Evolutionary conservation across 768 basidiomycete species (phyloP), one percentile per base, ranked within the genome.

Genomic region (Macrolepiota fuliginosa): DNA sequence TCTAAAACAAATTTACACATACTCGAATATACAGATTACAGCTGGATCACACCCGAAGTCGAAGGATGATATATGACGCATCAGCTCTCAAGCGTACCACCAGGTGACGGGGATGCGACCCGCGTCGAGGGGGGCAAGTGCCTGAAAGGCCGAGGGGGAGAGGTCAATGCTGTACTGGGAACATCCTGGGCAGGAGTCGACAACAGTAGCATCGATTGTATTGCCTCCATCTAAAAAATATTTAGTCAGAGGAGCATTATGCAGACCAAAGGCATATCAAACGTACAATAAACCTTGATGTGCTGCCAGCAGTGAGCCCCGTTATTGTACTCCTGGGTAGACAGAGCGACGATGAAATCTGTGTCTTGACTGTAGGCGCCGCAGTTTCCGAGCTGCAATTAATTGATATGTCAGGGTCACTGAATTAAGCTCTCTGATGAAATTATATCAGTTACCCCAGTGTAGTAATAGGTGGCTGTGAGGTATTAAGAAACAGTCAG

Each of bases 161-260:
- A 74, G 64, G 59, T 74, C 72, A 45, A 74, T 64, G 37, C 63
- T 65, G 42, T 66, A 65, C n/a, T 49, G 60, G 22, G 63, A 64
- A 57, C 73, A 73, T 2, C 69, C 67, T n/a, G 69, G 70, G 59
- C 73, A 74, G 2, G 70, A 66, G 63, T 74, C 73, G 27, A 70
- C 70, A 5, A 73, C 65, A 22, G 62, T 65, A 5, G 68, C 72
- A 15, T 59, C 58, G 12, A 72, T 62, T 11, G 66, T 54, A 37
- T 65, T 70, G 11, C 71, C 71, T 61, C 62, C 47, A 60, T 72
- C 73, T 74, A 50, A 11, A 42, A 32, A 49, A 40, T 19, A 35
- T 32, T 29, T 17, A 39, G 36, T 25, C 19, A 54, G 24, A 10
- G 19, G 17, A 27, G 17, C 19, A 36, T 17, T 22, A 3, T 7